These are phyloP conservation scores for Carex myosuroides DNA, from an alignment of 176 grass and related monocot genomes.

Conservation along the genomic window DNA sequence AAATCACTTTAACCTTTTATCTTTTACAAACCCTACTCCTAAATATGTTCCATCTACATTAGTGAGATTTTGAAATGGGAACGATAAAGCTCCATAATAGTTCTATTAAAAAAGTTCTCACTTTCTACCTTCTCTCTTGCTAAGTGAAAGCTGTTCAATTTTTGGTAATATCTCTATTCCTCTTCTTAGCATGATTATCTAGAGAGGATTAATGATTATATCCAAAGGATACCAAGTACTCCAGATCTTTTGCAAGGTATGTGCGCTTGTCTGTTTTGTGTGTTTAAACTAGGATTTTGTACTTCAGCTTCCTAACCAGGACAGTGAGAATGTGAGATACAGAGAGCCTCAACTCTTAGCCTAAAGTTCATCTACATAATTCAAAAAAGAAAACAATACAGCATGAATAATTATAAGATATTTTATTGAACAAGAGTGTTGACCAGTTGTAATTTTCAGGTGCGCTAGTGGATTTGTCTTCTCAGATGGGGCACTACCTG, in stretches of 20 bases:
- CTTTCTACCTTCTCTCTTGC: not conserved
- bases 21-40: too few species aligned
- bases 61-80: too few species aligned
- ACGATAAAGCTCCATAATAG: too few species aligned
- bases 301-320: too few species aligned
- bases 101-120: too few species aligned
- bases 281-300: not conserved
- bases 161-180: not conserved
- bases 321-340: too few species aligned
- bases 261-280: not conserved
- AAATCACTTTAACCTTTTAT: too few species aligned
- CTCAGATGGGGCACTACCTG: not conserved
- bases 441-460: not conserved
- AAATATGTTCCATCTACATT: too few species aligned
- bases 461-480: not conserved
- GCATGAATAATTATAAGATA: not conserved
- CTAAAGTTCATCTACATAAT: too few species aligned
- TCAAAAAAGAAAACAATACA: not conserved
- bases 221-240: not conserved
- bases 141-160: not conserved
- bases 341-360: not conserved
- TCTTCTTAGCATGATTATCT: not conserved
- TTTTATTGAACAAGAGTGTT: not conserved
- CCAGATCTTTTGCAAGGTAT: not conserved
- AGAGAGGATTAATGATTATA: not conserved